Conservation (phyloP, 2,329 filamentous ascomycete species). For the Bretziella fagacearum region DNA sequence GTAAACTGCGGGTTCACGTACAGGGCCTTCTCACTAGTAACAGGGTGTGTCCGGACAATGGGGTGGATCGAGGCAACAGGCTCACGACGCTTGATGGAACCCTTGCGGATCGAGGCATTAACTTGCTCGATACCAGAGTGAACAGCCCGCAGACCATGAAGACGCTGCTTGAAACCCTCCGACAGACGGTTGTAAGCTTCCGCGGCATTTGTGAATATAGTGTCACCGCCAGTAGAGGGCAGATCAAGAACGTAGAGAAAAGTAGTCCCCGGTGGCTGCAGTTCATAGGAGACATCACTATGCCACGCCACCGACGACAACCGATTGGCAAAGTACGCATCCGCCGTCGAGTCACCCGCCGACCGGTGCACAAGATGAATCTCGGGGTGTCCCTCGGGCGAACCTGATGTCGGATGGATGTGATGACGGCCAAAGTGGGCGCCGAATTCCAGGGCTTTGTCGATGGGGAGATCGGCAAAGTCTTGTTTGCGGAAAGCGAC, state of each 20-base stretch:
- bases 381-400: conserved; percentile 55
- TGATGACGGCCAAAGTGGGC: conserved; percentile 68
- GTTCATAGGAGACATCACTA: conserved; percentile 73
- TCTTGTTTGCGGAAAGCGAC: conserved; percentile 65
- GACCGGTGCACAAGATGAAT: conserved; percentile 65
- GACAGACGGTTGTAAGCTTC: conserved; percentile 70
- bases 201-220: conserved; percentile 61
- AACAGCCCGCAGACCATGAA: conserved; percentile 65
- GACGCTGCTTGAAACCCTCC: conserved; percentile 58
- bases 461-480: conserved; percentile 51
- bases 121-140: conserved; percentile 76
- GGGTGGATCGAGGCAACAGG: conserved; percentile 61
- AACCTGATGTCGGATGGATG: conserved; percentile 64
- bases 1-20: conserved; percentile 78
- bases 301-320: conserved; percentile 75
- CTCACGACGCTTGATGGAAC: conserved; percentile 57
- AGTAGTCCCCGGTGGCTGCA: conserved; percentile 76
- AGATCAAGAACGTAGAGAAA: conserved; percentile 79
- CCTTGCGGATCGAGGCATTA: conserved; percentile 46
- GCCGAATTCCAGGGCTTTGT: conserved; percentile 50
- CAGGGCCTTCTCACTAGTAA: conserved; percentile 67
- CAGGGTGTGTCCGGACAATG: conserved; percentile 63
- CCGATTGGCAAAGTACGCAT: conserved; percentile 46
- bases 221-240: conserved; percentile 67
- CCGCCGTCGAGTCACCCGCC: conserved; percentile 30